Base-by-base conservation (phyloP, 1,284 basidiomycete species). In the Fomes fomentarius region DNA sequence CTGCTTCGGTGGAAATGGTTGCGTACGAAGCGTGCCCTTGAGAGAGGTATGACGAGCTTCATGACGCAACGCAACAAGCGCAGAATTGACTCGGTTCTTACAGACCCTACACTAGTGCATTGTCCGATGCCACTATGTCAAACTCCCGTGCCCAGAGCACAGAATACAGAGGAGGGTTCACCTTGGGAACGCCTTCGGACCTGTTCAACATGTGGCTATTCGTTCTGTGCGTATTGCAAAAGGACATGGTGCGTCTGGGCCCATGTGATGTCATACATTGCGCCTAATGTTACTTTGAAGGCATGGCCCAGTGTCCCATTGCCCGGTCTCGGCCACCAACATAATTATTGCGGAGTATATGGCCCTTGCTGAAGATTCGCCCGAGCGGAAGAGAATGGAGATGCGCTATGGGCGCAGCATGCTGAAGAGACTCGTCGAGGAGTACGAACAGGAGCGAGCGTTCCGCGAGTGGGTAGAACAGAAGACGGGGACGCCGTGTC, bases 41-140 rank as follows among this genome's bases (percentile, higher is more conserved):
- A 94, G 64, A 79, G 77, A 74, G 89, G 88, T 84, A 62, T 55
- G 49, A 44, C 33, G 6, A n/a, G 31, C 7, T 24, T 6, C 33
- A 21, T 39, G 19, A 8, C 3, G 31, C 7, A 6, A 10, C n/a
- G n/a, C 12, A 30, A 12, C 28, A 30, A 30, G 28, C 12, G 17
- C 11, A 30, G 7, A 24, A 19, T 42, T 53, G 22, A 43, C 41
- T 37, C n/a, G n/a, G 12, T 39, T 30, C 28, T 34, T 41, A 24
- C 57, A 89, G 91, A 93, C 71, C 91, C 91, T 19, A 78, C 83
- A 1, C 83, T 89, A 42, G 75, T 90, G 7, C 82, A 87, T 62
- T 94, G 91, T 66, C 91, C 91, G 0, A 78, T 90, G 69, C 70
- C 78, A 28, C 78, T 82, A 40, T 93, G 91, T 64, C 90, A 93